Conservation (phyloP, 331 rosid genomes). For the Saraca asoca region DNA sequence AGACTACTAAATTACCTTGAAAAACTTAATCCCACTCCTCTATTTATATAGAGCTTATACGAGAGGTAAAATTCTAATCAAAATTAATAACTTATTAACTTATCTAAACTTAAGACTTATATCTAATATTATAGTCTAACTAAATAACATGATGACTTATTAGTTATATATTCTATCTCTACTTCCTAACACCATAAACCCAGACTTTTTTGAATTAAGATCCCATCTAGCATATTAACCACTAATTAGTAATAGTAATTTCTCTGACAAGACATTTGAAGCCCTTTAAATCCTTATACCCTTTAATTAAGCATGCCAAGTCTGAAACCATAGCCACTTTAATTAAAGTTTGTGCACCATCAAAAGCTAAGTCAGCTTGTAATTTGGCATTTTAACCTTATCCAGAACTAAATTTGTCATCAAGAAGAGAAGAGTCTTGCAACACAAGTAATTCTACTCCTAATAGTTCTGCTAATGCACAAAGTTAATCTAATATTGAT, state of each 20-base stretch:
- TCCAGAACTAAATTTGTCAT: constrained; percentile 35
- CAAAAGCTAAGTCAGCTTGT: constrained; percentile 47
- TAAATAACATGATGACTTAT: no score
- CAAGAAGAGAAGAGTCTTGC: constrained; percentile 40
- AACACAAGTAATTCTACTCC: constrained; percentile 44
- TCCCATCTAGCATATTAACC: constrained; percentile 43
- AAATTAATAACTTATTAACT: no score
- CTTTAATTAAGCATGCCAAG: constrained; percentile 30
- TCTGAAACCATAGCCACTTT: constrained; percentile 45
- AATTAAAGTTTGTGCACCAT: constrained; percentile 27
- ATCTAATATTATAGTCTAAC: no score
- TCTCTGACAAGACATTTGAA: constrained; percentile 32
- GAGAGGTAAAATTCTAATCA: no score
- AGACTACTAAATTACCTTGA: no score
- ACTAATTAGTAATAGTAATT: constrained; percentile 28
- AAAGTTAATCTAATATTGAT: constrained; percentile 62
- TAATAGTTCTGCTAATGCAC: constrained; percentile 44
- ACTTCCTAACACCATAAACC: no score
- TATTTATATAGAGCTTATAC: no score
- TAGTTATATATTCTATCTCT: no score
- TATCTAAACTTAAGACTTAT: no score
- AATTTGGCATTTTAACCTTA: constrained; percentile 42
- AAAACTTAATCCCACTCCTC: no score
- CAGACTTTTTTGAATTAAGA: constrained; percentile 54
- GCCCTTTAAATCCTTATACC: constrained; percentile 35